Evolutionary conservation across 345 rosid species (phyloP), one percentile per base, ranked within the genome.

Genomic region (Hibiscus mutabilis): DNA sequence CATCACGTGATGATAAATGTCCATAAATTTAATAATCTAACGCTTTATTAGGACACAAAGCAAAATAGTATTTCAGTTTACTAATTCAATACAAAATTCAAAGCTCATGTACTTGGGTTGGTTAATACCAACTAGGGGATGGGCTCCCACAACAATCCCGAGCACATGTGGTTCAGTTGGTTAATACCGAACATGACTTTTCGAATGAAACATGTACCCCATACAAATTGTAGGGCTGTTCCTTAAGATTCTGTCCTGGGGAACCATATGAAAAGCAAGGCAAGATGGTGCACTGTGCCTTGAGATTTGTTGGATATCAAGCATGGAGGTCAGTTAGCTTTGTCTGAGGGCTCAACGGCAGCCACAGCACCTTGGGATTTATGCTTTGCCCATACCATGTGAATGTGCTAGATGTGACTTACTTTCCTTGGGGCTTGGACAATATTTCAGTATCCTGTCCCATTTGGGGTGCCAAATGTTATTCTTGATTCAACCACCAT

Each of bases 191-290:
- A 68, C 80, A 84, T 66, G 76, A 68, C 71, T 77, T 76, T 75
- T 66, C 62, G 44, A 62, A 74, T 72, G 80, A 72, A 44, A 42
- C 13, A 42, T 42, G 46, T 42, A 42, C 83, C 74, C 85, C 68
- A 61, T 64, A 81, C 77, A 77, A 81, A 76, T 52, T 60, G 79
- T 69, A 78, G 84, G 85, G 84, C 83, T 79, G 77, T 73, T 74
- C 82, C 85, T 52, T 81, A 80, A 85, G 89, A 86, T 83, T 84
- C 87, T 82, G 90, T 86, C 88, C 88, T 86, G 80, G 81, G 87
- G 79, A 81, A 62, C 78, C 86, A 14, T 70, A 67, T 6, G 79
- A 56, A 74, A 69, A 64, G 70, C 66, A 56, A 72, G 15, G 60
- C 66, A 29, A 51, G 19, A 51, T 46, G 60, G 76, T 37, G 73